phyloP scores from a whole-genome alignment of 306 rosid species.

The Hylodesmum podocarpum region DNA sequence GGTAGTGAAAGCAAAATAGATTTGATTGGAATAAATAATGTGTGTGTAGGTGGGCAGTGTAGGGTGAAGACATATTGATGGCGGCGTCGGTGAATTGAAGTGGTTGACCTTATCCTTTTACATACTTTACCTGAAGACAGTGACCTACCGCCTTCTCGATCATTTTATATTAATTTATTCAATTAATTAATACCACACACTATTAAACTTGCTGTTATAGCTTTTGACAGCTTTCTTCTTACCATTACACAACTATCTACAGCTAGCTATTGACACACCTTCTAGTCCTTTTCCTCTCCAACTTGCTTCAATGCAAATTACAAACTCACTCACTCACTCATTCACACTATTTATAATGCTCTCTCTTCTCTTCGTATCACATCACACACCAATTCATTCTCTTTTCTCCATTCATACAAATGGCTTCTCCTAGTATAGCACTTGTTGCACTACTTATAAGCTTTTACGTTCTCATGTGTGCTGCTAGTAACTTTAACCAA shows the following conservation, averaged over 20 bases:
- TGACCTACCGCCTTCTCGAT: too few relatives aligned
- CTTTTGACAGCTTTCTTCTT: constrained; percentile 9
- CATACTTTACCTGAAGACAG: too few relatives aligned
- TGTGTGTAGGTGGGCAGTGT: too few relatives aligned
- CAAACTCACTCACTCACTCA: background rate
- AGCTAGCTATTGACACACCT: background rate
- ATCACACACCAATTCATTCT: background rate
- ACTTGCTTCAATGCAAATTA: background rate
- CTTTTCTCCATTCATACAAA: too few relatives aligned
- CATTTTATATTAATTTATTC: too few relatives aligned
- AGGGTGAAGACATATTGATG: too few relatives aligned
- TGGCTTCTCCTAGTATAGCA: too few relatives aligned
- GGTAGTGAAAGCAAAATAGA: too few relatives aligned
- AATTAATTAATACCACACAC: background rate
- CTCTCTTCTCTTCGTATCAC: background rate
- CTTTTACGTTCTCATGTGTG: background rate
- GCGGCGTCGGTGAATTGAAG: too few relatives aligned
- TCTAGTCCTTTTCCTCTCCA: background rate
- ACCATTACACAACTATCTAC: constrained; percentile 14
- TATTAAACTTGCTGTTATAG: background rate
- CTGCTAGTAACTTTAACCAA: constrained; percentile 48
- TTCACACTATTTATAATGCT: background rate
- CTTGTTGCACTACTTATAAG: constrained; percentile 16
- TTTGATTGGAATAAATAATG: too few relatives aligned
- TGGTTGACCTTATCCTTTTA: too few relatives aligned